These are phyloP conservation scores for Neonectria punicea DNA, from an alignment of 2,329 filamentous ascomycete genomes.

Conservation along the genomic window DNA sequence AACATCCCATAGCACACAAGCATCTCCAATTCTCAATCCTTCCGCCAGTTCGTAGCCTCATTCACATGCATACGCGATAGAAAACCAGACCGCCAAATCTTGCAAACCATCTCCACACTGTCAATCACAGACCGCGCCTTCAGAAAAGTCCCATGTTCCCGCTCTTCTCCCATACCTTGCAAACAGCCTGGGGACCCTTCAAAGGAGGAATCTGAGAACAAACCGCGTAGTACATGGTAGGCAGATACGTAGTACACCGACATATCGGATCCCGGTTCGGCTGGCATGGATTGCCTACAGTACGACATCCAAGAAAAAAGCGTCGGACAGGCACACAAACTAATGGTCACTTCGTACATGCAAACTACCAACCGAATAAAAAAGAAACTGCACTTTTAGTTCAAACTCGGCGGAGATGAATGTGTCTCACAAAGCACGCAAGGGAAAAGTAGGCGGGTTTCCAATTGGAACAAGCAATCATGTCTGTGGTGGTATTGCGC, in stretches of 20 bases:
- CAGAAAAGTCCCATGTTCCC: background rate
- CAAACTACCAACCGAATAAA: background rate
- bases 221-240: background rate
- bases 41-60: background rate
- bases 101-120: background rate
- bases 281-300: background rate
- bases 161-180: constrained; percentile 4
- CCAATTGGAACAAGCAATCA: constrained; percentile 25
- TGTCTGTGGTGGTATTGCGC: constrained; percentile 33
- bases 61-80: background rate
- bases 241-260: background rate
- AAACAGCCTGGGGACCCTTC: background rate
- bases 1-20: background rate
- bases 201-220: background rate
- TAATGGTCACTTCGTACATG: background rate
- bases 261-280: background rate
- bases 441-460: background rate
- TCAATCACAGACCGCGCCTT: constrained; percentile 3
- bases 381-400: background rate
- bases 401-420: background rate
- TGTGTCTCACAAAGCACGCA: background rate
- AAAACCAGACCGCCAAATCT: background rate
- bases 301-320: background rate
- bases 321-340: background rate
- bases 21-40: background rate